Evolutionary conservation across 2,329 filamentous ascomycete species (phyloP).

Genomic region (Penicillium occitanis): DNA sequence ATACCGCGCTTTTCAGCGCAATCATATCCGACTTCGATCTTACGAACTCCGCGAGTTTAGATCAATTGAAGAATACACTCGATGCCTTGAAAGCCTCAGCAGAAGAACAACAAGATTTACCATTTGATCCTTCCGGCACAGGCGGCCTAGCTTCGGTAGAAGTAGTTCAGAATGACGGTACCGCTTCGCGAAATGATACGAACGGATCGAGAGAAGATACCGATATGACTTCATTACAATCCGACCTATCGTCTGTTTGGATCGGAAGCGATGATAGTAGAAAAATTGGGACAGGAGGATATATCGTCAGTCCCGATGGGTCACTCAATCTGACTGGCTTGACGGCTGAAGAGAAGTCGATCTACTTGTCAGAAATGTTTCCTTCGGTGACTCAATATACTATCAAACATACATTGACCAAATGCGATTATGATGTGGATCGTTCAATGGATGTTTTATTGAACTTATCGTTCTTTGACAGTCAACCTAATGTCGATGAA

Average conservation of each 20-base stretch:
- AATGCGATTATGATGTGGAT: slow-evolving; percentile 65
- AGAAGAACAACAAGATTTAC: slow-evolving; percentile 64
- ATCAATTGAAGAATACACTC: slow-evolving; percentile 60
- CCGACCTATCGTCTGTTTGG: slow-evolving; percentile 43
- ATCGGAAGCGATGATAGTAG: slow-evolving; percentile 28
- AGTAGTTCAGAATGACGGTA: slow-evolving; percentile 29
- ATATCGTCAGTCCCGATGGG: slow-evolving; percentile 32
- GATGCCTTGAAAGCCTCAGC: slow-evolving; percentile 66
- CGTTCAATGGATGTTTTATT: slow-evolving; percentile 76
- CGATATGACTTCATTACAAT: slow-evolving; percentile 52
- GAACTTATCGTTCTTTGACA: slow-evolving; percentile 73
- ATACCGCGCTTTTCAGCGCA: slow-evolving; percentile 73
- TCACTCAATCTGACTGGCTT: slow-evolving; percentile 32
- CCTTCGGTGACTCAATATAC: slow-evolving; percentile 65
- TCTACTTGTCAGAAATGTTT: slow-evolving; percentile 69
- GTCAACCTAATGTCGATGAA: slow-evolving; percentile 56
- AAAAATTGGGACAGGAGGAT: slow-evolving; percentile 20
- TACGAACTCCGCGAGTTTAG: slow-evolving; percentile 51
- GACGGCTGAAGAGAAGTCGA: slow-evolving; percentile 59
- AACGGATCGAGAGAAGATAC: slow-evolving; percentile 47
- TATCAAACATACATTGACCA: slow-evolving; percentile 65
- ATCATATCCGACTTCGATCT: slow-evolving; percentile 75
- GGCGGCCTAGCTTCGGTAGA: slow-evolving; percentile 46
- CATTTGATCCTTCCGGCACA: slow-evolving; percentile 76
- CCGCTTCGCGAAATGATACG: slow-evolving; percentile 33